phyloP scores from a whole-genome alignment of 108 stramenopile genomes.

The Epipyxis sp. region DNA sequence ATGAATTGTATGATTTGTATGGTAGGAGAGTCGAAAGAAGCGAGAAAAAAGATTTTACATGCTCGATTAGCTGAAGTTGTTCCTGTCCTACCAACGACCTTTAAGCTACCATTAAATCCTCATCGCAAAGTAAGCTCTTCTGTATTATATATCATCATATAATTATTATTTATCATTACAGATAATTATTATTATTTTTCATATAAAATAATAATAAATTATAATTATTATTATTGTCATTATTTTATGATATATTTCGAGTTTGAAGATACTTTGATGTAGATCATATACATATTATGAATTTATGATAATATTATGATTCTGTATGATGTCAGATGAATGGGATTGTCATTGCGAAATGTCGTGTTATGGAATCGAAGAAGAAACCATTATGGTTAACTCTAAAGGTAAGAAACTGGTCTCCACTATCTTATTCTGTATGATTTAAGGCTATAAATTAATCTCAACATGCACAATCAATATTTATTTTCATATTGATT shows the following conservation, averaged over 20 bases:
- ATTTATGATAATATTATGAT: not conserved
- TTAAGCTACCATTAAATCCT: constrained; percentile 49
- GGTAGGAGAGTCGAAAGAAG: not conserved
- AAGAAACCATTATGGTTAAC: constrained; percentile 51
- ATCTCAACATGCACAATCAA: too few relatives aligned
- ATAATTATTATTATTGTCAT: too few relatives aligned
- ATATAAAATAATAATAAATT: too few relatives aligned
- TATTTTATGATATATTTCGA: too few relatives aligned
- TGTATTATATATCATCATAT: not conserved
- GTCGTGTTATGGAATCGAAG: constrained; percentile 51
- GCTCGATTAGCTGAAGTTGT: constrained; percentile 17
- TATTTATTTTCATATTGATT: too few relatives aligned
- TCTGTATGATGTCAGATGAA: too few relatives aligned
- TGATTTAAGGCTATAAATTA: too few relatives aligned
- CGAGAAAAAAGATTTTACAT: constrained; percentile 10
- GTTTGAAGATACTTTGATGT: too few relatives aligned
- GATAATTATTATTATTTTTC: not conserved
- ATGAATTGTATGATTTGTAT: too few relatives aligned
- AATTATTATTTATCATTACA: constrained; percentile 24
- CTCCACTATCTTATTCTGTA: too few relatives aligned
- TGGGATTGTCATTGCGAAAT: constrained; percentile 39
- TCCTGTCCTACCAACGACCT: constrained; percentile 32
- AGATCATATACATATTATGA: too few relatives aligned
- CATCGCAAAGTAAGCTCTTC: not conserved
- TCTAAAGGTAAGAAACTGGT: constrained; percentile 41